Base-by-base conservation (phyloP, 192 early-diverging fungal species). In the Helicostylum pulchrum region DNA sequence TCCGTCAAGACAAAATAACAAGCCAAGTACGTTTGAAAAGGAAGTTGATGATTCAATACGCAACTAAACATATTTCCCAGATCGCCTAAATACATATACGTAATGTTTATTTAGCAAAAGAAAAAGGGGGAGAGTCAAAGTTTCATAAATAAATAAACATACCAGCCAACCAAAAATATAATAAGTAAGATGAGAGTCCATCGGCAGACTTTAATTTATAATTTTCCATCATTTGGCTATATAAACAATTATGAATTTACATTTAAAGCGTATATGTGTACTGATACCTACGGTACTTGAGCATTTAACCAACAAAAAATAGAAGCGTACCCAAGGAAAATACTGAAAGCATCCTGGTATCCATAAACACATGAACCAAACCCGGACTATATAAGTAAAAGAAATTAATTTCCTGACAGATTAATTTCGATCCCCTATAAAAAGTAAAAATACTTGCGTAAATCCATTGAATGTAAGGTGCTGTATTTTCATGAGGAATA, bases 271-370 rank as follows among this genome's bases (percentile, higher is more conserved):
- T n/a, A n/a, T n/a, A n/a, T n/a, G n/a, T n/a, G n/a, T n/a, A 26
- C 26, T 26, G 44, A 54, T 20, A 80, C 76, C 66, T 88, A 85
- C 72, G 87, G 87, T 43, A 88, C 72, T 70, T 89, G 87, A 17
- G 87, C 86, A 72, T 81, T 85, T 32, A 89, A 49, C 87, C 87
- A 89, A 67, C 77, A 87, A 32, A 74, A 68, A 44, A 89, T 83
- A 0, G 86, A 87, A 8, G 74, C 21, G 53, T 86, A 88, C 4
- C 86, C 67, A 20, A 83, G 34, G 23, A 83, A 17, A 9, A 73
- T 8, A 64, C 81, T 78, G 42, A 46, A 56, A n/a, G 76, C 65
- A 51, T 77, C 76, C 42, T 64, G 67, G 8, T 68, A 71, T 3
- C 70, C 71, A 6, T 77, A 78, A 1, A 83, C 50, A 61, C 81